A percentile compares a stretch with the other conserved stretches of the same genome.
Conservation (phyloP, 2,329 filamentous ascomycete genomes). For the Diaporthe citri region DNA sequence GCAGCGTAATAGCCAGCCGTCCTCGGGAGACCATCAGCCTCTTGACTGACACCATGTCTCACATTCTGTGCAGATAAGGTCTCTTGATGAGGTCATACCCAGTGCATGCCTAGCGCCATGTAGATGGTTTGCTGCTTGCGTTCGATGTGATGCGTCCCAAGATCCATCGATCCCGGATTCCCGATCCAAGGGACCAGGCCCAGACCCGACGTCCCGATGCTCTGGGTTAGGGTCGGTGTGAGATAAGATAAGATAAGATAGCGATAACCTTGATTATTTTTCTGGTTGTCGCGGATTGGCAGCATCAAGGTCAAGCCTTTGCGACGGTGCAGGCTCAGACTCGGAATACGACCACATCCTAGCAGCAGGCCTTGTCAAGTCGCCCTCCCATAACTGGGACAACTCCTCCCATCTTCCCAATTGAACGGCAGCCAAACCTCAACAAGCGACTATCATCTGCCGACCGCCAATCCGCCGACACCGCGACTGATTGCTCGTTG, state of each 20-base stretch:
- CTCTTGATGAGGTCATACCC: not conserved
- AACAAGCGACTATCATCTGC: not conserved
- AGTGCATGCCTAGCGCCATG: not conserved
- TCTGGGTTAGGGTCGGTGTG: not conserved
- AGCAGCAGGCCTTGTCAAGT: not conserved
- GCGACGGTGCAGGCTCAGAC: not conserved
- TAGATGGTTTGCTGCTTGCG: not conserved
- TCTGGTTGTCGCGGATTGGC: slow-evolving; percentile 1
- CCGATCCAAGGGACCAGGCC: not conserved
- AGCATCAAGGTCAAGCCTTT: not conserved
- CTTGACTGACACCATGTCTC: too few species aligned
- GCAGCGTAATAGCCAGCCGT: not conserved
- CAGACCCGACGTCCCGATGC: not conserved
- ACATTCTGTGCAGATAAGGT: not conserved
- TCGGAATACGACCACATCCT: too few species aligned
- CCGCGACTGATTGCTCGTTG: not conserved
- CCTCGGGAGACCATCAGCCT: not conserved
- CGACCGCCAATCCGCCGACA: not conserved
- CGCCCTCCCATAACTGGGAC: not conserved
- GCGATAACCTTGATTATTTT: slow-evolving; percentile 38
- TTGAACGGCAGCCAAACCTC: not conserved
- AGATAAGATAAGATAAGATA: slow-evolving; percentile 38
- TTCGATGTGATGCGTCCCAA: not conserved
- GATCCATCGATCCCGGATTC: slow-evolving; percentile 9
- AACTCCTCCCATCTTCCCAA: too few species aligned